These are phyloP conservation scores for Stagonosporopsis chrysanthemi DNA, from an alignment of 2,329 filamentous ascomycete genomes.

Conservation along the genomic window DNA sequence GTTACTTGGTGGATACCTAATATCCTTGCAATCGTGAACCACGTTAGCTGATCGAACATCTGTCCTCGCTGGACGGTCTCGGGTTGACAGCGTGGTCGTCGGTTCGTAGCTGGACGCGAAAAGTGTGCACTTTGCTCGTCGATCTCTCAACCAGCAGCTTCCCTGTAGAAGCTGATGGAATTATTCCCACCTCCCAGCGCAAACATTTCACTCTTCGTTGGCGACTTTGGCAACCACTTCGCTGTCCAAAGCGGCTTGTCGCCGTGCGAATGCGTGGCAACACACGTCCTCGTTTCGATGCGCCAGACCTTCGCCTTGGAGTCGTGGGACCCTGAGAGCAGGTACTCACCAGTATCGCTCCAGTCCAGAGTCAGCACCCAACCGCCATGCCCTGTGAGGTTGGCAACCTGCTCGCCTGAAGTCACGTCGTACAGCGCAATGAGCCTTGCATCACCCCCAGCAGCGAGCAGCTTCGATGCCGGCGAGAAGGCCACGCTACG, in stretches of 20 bases:
- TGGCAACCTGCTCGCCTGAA: constrained; percentile 91
- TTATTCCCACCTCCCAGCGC: constrained; percentile 49
- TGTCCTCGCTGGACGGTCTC: background rate
- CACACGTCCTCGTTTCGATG: constrained; percentile 80
- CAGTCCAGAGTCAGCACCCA: constrained; percentile 95
- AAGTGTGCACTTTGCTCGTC: background rate
- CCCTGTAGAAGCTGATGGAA: constrained; percentile 50
- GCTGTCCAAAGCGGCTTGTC: constrained; percentile 56
- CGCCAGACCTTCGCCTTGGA: constrained; percentile 98
- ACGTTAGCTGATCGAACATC: background rate
- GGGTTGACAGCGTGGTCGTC: background rate
- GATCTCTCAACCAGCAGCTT: constrained; percentile 47
- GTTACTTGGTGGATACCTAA: background rate
- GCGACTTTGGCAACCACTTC: constrained; percentile 50
- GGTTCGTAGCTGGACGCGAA: background rate
- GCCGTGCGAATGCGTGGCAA: constrained; percentile 92
- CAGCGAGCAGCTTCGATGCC: constrained; percentile 81
- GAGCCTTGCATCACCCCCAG: constrained; percentile 85
- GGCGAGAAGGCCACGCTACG: constrained; percentile 89
- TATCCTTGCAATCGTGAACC: background rate
- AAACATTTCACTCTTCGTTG: constrained; percentile 51
- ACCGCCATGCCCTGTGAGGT: constrained; percentile 77
- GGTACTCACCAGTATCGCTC: constrained; percentile 90
- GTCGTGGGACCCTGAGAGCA: constrained; percentile 88
- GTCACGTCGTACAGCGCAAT: constrained; percentile 92